Conservation (phyloP, 2,329 filamentous ascomycete species). For the Fusarium illudens region DNA sequence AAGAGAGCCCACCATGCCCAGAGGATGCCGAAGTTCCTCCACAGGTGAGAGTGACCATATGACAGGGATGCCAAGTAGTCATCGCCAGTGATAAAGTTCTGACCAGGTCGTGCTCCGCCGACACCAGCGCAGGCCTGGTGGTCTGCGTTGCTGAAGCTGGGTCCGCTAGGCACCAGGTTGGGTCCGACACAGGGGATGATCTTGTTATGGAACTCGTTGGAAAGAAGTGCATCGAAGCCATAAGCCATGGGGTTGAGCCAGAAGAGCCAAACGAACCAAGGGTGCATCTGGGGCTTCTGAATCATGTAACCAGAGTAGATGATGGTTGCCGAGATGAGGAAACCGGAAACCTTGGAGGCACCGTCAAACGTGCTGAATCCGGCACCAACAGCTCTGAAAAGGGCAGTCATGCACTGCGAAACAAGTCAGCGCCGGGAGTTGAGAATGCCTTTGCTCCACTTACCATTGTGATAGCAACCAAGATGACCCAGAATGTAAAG, state of each 20-base stretch:
- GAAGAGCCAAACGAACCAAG: conserved; percentile 70
- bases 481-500: conserved; percentile 68
- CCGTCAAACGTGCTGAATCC: conserved; percentile 65
- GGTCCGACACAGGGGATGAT: conserved; percentile 58
- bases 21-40: conserved; percentile 69
- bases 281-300: conserved; percentile 67
- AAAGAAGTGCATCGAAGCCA: conserved; percentile 72
- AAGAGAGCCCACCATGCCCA: conserved; percentile 71
- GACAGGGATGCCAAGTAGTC: conserved; percentile 64
- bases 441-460: conserved; percentile 8
- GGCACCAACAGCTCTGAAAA: conserved; percentile 66
- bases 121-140: conserved; percentile 67
- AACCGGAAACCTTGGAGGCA: conserved; percentile 65
- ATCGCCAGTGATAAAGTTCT: conserved; percentile 63
- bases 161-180: conserved; percentile 61
- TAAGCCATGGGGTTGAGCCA: conserved; percentile 76
- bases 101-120: conserved; percentile 60
- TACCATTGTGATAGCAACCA: conserved; percentile 62
- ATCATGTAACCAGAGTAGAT: conserved; percentile 74
- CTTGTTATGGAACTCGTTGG: conserved; percentile 74
- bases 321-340: conserved; percentile 59
- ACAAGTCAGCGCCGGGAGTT: neutral
- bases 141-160: conserved; percentile 53
- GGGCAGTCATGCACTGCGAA: conserved; percentile 61
- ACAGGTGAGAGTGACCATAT: conserved; percentile 61